Base-by-base conservation (phyloP, 345 rosid species). In the Isatis tinctoria region DNA sequence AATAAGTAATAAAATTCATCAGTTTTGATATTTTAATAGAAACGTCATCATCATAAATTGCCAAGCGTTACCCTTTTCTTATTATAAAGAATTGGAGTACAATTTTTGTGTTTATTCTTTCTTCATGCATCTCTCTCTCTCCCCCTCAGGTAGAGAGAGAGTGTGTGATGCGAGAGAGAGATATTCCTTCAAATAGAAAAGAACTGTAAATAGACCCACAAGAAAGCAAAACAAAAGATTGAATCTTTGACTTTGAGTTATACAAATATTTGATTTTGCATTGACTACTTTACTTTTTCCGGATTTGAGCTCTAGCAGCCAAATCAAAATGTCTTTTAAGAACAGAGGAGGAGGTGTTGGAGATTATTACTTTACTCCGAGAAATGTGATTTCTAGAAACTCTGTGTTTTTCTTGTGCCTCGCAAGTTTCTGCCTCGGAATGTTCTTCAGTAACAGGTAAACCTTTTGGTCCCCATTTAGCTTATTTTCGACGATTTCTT, bases 371-470 rank as follows among this genome's bases (percentile, higher is more conserved):
- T 65, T 60, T 41, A 67, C 48, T 74, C 56, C 87, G 33, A 90
- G 81, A 74, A 82, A 71, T 65, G 82, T 75, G 24, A 16, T 82
- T 26, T 64, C 87, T 9, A 84, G 89, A 78, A 87, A 86, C n/a
- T 81, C 70, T 87, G 69, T 85, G 27, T 28, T 88, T 78, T 67
- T 89, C 49, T 87, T 93, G 68, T 93, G 91, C 70, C 47, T 88
- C 70, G 48, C 83, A 36, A 83, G 96, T 82, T 93, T 93, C 83
- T 84, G 84, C 56, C 83, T 86, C 9, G 98, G 96, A 70, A 81
- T 86, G 87, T 73, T 89, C 84, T 87, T 93, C 96, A 87, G 88
- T 39, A 89, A 88, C 76, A 85, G 96, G 98, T 88, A 18, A 51
- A 6, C 24, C 4, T 6, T 16, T 47, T 7, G 43, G 5, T 17